Conservation (phyloP, 495 filamentous ascomycete genomes). For the Daldinia grandis region DNA sequence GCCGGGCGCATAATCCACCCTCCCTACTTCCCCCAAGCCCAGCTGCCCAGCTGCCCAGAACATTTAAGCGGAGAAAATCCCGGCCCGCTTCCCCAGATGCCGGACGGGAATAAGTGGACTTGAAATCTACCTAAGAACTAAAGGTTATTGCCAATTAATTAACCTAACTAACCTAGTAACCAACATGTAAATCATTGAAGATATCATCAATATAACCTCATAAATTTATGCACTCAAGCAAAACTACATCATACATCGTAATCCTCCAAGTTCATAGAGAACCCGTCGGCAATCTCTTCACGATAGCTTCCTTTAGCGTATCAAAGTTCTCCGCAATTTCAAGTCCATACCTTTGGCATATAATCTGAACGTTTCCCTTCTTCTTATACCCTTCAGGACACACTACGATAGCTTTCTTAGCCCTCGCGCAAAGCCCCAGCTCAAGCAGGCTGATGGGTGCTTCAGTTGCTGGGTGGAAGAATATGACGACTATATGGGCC, state of each 20-base stretch:
- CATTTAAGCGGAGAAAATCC: conserved; percentile 32
- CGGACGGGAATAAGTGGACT: neutral
- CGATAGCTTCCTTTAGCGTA: conserved; percentile 40
- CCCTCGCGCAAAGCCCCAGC: conserved; percentile 59
- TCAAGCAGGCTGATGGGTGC: conserved; percentile 62
- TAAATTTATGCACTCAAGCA: too few relatives aligned
- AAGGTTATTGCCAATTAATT: neutral
- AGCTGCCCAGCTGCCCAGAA: neutral
- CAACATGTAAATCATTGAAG: too few relatives aligned
- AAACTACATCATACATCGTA: neutral
- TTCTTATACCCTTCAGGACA: conserved; percentile 63
- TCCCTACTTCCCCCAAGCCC: neutral
- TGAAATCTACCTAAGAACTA: neutral
- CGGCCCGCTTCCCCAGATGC: conserved; percentile 12
- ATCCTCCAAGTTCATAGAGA: neutral
- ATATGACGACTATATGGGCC: conserved; percentile 63
- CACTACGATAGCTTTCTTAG: conserved; percentile 59
- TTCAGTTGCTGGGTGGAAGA: conserved; percentile 57
- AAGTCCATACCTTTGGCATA: conserved; percentile 57
- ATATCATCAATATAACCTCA: too few relatives aligned
- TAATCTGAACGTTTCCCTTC: conserved; percentile 64
- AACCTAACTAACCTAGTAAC: too few relatives aligned
- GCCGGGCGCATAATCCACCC: neutral
- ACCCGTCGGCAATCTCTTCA: conserved; percentile 30
- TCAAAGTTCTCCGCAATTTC: conserved; percentile 48